Evolutionary conservation across 352 stramenopile genomes (phyloP).

Genomic region (Globisporangium abappressorium): DNA sequence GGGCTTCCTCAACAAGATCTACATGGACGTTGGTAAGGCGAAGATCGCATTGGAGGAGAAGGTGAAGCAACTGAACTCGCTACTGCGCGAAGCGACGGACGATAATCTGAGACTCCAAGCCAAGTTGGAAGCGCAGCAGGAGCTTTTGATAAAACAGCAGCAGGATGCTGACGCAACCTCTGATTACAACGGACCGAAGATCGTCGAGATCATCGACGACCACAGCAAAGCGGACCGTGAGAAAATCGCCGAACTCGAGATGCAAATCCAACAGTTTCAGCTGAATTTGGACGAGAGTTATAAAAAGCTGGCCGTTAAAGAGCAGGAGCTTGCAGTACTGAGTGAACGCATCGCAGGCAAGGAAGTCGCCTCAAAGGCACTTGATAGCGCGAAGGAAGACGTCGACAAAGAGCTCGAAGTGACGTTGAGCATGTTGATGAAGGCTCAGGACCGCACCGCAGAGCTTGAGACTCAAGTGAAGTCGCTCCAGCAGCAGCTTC

Average conservation of each 20-base stretch:
- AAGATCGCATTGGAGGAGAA: slow-evolving; percentile 71
- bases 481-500: slow-evolving; percentile 46
- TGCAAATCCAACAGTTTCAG: slow-evolving; percentile 23
- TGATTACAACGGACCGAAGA: slow-evolving; percentile 13
- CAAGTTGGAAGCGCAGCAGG: slow-evolving; percentile 14
- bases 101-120: slow-evolving; percentile 46
- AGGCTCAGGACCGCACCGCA: slow-evolving; percentile 25
- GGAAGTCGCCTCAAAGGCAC: slow-evolving; percentile 7
- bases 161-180: not conserved
- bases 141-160: slow-evolving; percentile 9
- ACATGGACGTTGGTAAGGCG: slow-evolving; percentile 75
- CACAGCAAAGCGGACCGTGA: slow-evolving; percentile 8
- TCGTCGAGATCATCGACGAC: slow-evolving; percentile 20
- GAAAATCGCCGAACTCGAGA: slow-evolving; percentile 23
- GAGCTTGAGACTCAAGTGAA: slow-evolving; percentile 26
- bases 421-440: slow-evolving; percentile 21
- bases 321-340: slow-evolving; percentile 30
- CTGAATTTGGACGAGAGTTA: slow-evolving; percentile 2
- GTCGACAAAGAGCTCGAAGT: slow-evolving; percentile 26
- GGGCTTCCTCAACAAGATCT: slow-evolving; percentile 79
- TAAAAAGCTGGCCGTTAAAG: slow-evolving; percentile 15
- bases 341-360: slow-evolving; percentile 19
- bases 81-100: slow-evolving; percentile 39
- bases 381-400: slow-evolving; percentile 16
- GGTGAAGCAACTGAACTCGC: slow-evolving; percentile 51